Evolutionary conservation across 1,284 basidiomycete species (phyloP), one percentile per base, ranked within the genome.

Genomic region (Irpex rosettiformis): DNA sequence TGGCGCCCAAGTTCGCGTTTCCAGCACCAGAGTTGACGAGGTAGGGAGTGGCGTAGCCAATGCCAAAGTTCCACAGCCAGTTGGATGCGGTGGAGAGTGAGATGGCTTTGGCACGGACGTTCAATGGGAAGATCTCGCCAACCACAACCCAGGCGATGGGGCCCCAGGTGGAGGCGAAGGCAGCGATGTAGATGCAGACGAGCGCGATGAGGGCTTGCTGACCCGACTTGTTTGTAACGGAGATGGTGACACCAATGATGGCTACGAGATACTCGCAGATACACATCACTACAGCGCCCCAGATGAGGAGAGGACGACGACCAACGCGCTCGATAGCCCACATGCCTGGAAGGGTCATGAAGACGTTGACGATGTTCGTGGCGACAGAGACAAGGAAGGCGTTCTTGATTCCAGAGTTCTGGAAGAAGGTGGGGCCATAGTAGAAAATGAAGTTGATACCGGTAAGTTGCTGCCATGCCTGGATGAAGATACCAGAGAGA

Each of bases 401-500:
- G 70, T 91, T 80, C 10, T 62, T 61, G 71, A 95, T 91, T 24
- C 89, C 90, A 21, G 89, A 81, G 66, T 81, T 79, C 62, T 79
- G 65, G 80, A 91, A 90, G 84, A 91, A 90, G 25, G 82, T 83
- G 4, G 88, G 90, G 55, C 88, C 86, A 74, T 83, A 75, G 72
- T 85, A 86, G 79, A 91, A 91, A 77, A 93, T 91, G 75, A 93
- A 93, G 82, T 94, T 94, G 81, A 92, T 81, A 69, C 89, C 91
- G 42, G 90, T 91, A 69, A 91, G 83, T 75, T 94, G 91, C 75
- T 93, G 91, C 83, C 81, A 85, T 59, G 80, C 85, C 73, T 91
- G 89, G 68, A 91, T 79, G 70, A 82, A 81, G 68, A 89, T 88
- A 64, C 92, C 93, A 27, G 90, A 86, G 65, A 91, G 75, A 37